Base-by-base conservation (phyloP, 2,329 filamentous ascomycete genomes). In the Diaporthe sp. region DNA sequence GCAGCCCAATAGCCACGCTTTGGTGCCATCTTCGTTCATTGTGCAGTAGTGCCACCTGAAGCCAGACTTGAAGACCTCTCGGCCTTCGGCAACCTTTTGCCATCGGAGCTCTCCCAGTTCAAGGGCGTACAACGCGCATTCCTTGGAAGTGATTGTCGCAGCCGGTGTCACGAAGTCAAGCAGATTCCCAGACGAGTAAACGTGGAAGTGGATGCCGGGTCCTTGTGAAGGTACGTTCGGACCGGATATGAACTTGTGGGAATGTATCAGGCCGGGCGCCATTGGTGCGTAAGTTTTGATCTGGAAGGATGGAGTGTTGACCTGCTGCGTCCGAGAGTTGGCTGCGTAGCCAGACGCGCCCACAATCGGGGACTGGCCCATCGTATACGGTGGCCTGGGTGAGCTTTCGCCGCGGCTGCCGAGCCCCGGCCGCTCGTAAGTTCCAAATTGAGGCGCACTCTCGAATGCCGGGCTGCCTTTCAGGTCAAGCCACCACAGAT, bases 1-100 rank as follows among this genome's bases (percentile, higher is more conserved):
- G 80, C 95, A 98, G 12, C 97, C 97, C n/a, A 99, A 89, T 33
- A 99, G 87, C 96, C 97, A 99, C 10, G 95, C 97, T 82, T 97
- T 98, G 9, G 97, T 98, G 8, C 96, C 96, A 79, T 97, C 95
- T 76, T 97, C 93, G 81, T 98, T 97, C 84, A 98, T 94, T 4
- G 95, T 97, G 82, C 97, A 98, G 82, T 99, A 99, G 83, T 98
- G 96, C 97, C 97, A 99, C 75, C 96, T 92, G 82, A 97, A 98
- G n/a, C 94, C 95, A 0, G 92, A 87, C 78, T 94, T 94, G 85
- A 98, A 99, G 45, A 99, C 93, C 81, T 99, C 97, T 67, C 95
- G 93, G 4, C 97, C 97, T 80, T 98, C 96, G 1, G 96, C 97
- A 25, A 99, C 88, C 81, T 96, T 97, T 83, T 98, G 95, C 97